Percentiles rank a stretch among this genome's conserved stretches.
These are phyloP conservation scores for Aulographum hederae DNA, from an alignment of 2,329 filamentous ascomycete genomes.

Conservation along the genomic window DNA sequence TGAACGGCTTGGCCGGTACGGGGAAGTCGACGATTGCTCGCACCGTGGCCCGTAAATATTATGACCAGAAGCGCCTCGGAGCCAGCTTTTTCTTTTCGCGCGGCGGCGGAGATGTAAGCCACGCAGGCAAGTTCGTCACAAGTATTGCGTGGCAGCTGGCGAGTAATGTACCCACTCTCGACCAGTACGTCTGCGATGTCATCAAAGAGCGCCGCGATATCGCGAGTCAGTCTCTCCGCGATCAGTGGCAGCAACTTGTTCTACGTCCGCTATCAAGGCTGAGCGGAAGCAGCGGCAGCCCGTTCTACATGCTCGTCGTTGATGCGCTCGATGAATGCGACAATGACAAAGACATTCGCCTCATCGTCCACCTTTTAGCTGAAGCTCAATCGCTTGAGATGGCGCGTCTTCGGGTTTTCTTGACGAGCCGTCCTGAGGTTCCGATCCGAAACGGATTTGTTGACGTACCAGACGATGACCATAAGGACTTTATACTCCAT, in stretches of 20 bases:
- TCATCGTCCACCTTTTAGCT: constrained; percentile 7
- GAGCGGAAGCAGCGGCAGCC: constrained; percentile 12
- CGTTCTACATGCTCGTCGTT: constrained; percentile 8
- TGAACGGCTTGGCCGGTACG: constrained; percentile 16
- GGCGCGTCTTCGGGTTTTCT: constrained; percentile 8
- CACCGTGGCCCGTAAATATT: constrained; percentile 9
- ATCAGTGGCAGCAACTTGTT: constrained; percentile 17
- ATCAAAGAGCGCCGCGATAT: constrained; percentile 11
- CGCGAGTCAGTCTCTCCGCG: constrained; percentile 9
- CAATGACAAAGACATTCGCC: constrained; percentile 6
- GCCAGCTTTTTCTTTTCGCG: constrained; percentile 16
- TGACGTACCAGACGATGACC: constrained; percentile 2
- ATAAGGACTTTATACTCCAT: constrained; percentile 6
- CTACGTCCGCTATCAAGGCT: constrained; percentile 1
- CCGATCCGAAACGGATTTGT: constrained; percentile 8
- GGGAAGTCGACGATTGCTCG: constrained; percentile 16
- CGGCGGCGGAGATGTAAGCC: constrained; percentile 6
- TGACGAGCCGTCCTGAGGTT: constrained; percentile 10
- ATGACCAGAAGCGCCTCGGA: constrained; percentile 7
- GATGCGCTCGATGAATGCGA: constrained; percentile 16
- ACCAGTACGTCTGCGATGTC: neutral
- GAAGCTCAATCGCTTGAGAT: constrained; percentile 5
- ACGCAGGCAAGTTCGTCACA: constrained; percentile 2
- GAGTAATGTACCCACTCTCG: neutral
- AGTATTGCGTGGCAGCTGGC: constrained; percentile 2